Evolutionary conservation across 257 asterid species (phyloP), one percentile per base, ranked within the genome.

Genomic region (Ballota nigra): DNA sequence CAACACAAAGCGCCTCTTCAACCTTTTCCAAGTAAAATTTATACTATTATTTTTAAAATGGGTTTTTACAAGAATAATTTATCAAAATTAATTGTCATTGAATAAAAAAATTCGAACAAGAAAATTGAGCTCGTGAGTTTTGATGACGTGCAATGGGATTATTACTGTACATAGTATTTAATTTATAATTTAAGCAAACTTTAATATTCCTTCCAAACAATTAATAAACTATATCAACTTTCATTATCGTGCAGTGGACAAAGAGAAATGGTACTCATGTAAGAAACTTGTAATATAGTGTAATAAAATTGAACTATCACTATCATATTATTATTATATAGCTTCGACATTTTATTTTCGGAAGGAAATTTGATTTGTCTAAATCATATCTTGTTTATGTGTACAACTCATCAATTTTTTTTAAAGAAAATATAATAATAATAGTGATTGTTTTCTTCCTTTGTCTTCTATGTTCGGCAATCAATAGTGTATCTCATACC

Each of bases 171-270:
- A 6, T 29, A n/a, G n/a, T n/a, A n/a, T n/a, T n/a, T n/a, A n/a
- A 28, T 38, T 63, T 73, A 49, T 56, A 24, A 33, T 8, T 29
- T 47, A 78, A 74, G 71, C 79, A 69, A 78, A 69, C 74, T 74
- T 55, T 23, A 18, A n/a, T 63, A 22, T 69, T 64, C 38, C 43
- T 69, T 56, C n/a, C 12, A 64, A 62, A 62, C 23, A 43, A 12
- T 55, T 26, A 67, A 15, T 41, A 72, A 78, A 52, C 43, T 22
- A 51, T 68, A 52, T 19, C 70, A 61, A 49, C 47, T 45, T 58
- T 58, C 61, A 16, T 41, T 55, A 40, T 74, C 68, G 43, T 18
- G 8, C 19, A 7, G 19, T 45, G 23, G 41, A 43, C 52, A 65
- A 59, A 12, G 49, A 15, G 66, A 68, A 60, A 57, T 60, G 53